phyloP scores from a whole-genome alignment of 208 protist genomes.

The Leishmania major region DNA sequence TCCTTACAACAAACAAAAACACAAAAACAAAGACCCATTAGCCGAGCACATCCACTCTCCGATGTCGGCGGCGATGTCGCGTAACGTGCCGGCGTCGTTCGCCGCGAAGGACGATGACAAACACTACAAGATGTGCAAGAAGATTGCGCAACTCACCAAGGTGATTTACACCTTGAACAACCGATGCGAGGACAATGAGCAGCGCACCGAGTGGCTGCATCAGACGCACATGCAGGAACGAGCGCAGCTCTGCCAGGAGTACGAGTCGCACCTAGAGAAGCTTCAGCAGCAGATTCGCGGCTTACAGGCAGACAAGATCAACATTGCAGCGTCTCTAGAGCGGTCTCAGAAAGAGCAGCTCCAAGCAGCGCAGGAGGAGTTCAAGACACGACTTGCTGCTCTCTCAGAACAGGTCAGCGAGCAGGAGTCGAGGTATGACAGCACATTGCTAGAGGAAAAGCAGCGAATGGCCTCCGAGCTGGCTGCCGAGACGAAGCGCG shows the following conservation, averaged over 20 bases:
- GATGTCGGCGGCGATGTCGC: conserved; percentile 1
- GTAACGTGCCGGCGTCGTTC: background rate
- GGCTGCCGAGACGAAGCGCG: conserved; percentile 39
- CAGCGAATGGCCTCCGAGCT: conserved; percentile 34
- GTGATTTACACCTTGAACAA: conserved; percentile 97
- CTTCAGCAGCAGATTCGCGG: conserved; percentile 21
- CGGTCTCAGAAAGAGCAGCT: conserved; percentile 35
- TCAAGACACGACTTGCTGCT: conserved; percentile 36
- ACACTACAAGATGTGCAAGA: conserved; percentile 96
- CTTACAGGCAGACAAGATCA: conserved; percentile 33
- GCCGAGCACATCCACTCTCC: background rate
- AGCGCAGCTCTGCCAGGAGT: conserved; percentile 73
- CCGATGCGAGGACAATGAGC: conserved; percentile 94
- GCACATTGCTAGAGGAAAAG: conserved; percentile 28
- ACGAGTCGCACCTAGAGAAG: conserved; percentile 56
- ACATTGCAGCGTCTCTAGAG: conserved; percentile 29
- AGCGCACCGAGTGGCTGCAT: conserved; percentile 66
- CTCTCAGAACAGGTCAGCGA: conserved; percentile 31
- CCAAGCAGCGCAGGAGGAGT: conserved; percentile 41
- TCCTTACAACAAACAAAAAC: background rate
- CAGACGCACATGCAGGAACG: conserved; percentile 87
- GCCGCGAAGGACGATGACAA: conserved; percentile 65
- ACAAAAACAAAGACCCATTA: background rate
- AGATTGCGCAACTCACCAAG: conserved; percentile 97
- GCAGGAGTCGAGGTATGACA: conserved; percentile 53